Base-by-base conservation (phyloP, 2,329 filamentous ascomycete genomes). In the Dothideomycetidae sp. region DNA sequence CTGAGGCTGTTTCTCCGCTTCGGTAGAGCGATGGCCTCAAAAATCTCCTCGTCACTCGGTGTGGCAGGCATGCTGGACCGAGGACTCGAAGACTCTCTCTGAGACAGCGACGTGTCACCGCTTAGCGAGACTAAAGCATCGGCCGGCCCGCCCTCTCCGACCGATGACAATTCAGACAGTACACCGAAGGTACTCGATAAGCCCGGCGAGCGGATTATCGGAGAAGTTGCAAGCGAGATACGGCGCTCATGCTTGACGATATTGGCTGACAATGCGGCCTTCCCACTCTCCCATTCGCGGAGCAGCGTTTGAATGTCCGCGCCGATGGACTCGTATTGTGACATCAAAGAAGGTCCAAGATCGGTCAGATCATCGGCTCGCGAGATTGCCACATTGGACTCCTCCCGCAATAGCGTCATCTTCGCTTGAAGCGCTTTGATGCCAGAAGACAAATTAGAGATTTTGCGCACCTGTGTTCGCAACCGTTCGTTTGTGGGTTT, bases 271-370 rank as follows among this genome's bases (percentile, higher is more conserved):
- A 98, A 65, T 4, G 83, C 77, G n/a, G 78, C 72, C 56, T 81
- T 88, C 35, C 88, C 90, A 36, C 56, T 47, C 43, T 68, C 64
- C 64, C 64, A 68, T 2, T 64, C 63, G 46, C 64, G 60, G 36
- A 66, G 55, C 12, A 68, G 52, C 31, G 58, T 60, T 54, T 79
- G 79, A 31, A 98, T 68, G 52, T 98, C 90, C 16, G 77, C 68
- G 2, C 90, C 90, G 45, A 98, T 92, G 3, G 85, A 88, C 40
- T 98, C 90, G 57, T 96, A 98, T 52, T 96, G 90, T 14, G 76
- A 63, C 68, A 93, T 78, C 28, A 96, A 68, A 44, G 75, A 77
- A 1, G 78, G 71, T 0, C 81, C 83, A 11, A 93, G 70, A 46
- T 93, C 81, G 13, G 53, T 53, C 11, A 56, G 46, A 29, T 57